Conservation (phyloP, 192 early-diverging fungal species). For the Linnemannia exigua region DNA sequence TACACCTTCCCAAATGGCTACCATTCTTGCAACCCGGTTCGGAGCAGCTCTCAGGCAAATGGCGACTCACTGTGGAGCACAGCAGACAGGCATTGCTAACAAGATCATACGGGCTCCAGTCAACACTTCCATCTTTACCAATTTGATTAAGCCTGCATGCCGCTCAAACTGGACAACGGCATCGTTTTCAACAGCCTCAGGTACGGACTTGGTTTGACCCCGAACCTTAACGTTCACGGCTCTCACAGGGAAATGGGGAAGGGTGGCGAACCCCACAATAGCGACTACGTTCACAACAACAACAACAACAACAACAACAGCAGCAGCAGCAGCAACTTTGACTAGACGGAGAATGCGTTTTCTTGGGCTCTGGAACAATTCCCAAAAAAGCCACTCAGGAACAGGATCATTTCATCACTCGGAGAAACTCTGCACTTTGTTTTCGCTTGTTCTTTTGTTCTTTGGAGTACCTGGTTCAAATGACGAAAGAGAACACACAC, state of each 20-base stretch:
- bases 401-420: not conserved
- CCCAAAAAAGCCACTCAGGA: not conserved
- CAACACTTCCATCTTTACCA: not conserved
- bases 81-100: not conserved
- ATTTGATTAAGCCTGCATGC: not conserved
- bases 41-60: not conserved
- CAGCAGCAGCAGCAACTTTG: not conserved
- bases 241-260: too few relatives aligned
- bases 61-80: not conserved
- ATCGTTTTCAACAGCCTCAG: slow-evolving; percentile 12
- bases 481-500: not conserved
- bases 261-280: too few relatives aligned
- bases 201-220: not conserved
- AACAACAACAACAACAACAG: not conserved
- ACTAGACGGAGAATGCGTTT: not conserved
- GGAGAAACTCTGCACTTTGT: not conserved
- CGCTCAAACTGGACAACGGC: not conserved
- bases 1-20: not conserved
- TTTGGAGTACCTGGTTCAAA: not conserved
- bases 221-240: not conserved
- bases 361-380: not conserved
- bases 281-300: not conserved
- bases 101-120: not conserved
- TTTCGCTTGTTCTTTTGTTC: not conserved
- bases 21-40: slow-evolving; percentile 1